Evolutionary conservation across 352 stramenopile species (phyloP).

Genomic region (Phytophthora fragariaefolia): DNA sequence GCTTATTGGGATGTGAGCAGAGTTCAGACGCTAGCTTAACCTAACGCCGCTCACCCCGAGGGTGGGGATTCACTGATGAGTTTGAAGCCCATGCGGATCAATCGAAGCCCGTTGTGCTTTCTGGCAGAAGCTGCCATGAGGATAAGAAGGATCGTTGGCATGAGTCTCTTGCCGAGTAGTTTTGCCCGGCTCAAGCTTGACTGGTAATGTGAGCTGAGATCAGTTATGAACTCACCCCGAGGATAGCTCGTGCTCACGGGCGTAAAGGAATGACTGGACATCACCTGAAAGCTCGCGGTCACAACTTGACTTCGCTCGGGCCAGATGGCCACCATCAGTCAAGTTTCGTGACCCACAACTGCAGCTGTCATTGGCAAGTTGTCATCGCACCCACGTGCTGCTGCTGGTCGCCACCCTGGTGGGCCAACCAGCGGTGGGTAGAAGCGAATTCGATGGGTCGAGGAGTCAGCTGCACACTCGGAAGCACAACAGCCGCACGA

Average conservation of each 20-base stretch:
- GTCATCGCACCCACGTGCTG: neutral
- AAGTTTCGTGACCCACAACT: neutral
- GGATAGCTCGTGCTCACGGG: slow-evolving; percentile 21
- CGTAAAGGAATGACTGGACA: slow-evolving; percentile 22
- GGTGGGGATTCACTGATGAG: slow-evolving; percentile 15
- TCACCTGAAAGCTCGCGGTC: slow-evolving; percentile 19
- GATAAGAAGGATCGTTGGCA: slow-evolving; percentile 21
- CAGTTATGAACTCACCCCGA: slow-evolving; percentile 14
- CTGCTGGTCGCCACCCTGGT: too few relatives aligned
- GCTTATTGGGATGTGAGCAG: slow-evolving; percentile 28
- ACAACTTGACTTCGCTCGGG: slow-evolving; percentile 15
- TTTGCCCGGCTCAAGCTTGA: slow-evolving; percentile 11
- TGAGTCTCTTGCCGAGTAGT: neutral
- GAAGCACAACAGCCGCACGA: neutral
- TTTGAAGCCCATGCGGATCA: slow-evolving; percentile 27
- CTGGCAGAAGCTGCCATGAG: slow-evolving; percentile 1
- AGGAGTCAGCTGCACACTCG: neutral
- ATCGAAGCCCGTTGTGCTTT: slow-evolving; percentile 20
- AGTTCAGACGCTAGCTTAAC: slow-evolving; percentile 17
- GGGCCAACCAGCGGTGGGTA: too few relatives aligned
- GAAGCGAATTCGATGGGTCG: neutral
- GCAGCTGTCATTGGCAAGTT: neutral
- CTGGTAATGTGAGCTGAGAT: too few relatives aligned
- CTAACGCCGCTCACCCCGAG: neutral
- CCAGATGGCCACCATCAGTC: slow-evolving; percentile 9